Percentiles rank a stretch among this genome's conserved stretches.
Conservation (phyloP, 805 yeast genomes). For the Candida odintsovae region DNA sequence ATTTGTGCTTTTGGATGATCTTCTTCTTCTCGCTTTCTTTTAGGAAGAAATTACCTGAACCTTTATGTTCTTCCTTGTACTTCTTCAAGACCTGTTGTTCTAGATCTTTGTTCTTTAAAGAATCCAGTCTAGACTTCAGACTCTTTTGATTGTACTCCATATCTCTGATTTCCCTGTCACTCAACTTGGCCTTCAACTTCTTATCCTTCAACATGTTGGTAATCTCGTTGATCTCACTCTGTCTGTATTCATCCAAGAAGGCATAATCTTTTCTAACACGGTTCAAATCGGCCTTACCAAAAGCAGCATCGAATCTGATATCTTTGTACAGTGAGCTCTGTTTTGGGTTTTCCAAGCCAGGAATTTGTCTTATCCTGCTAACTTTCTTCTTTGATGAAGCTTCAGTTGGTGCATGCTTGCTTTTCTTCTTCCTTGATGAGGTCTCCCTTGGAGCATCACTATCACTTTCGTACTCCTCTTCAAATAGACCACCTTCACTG, state of each 20-base stretch:
- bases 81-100: conserved; percentile 62
- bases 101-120: conserved; percentile 67
- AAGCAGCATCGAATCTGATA: conserved; percentile 85
- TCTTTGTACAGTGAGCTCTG: conserved; percentile 54
- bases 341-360: conserved; percentile 45
- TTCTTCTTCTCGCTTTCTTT: conserved; percentile 68
- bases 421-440: conserved; percentile 30
- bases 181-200: conserved; percentile 35
- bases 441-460: conserved; percentile 17
- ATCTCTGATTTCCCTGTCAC: conserved; percentile 42
- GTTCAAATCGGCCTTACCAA: conserved; percentile 72
- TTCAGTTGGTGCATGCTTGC: conserved; percentile 87
- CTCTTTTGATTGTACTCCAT: conserved; percentile 56
- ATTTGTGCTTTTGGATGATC: conserved; percentile 71
- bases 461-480: conserved; percentile 26
- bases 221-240: conserved; percentile 62
- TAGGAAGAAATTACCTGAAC: conserved; percentile 46
- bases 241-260: conserved; percentile 82
- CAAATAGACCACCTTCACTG: conserved; percentile 32
- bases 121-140: conserved; percentile 59
- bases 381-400: conserved; percentile 69
- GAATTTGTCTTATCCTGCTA: conserved; percentile 64
- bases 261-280: conserved; percentile 71
- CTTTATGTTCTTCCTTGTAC: conserved; percentile 40
- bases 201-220: conserved; percentile 48